Base-by-base conservation (phyloP, 1,284 basidiomycete species). In the Cryptococcus sp. region DNA sequence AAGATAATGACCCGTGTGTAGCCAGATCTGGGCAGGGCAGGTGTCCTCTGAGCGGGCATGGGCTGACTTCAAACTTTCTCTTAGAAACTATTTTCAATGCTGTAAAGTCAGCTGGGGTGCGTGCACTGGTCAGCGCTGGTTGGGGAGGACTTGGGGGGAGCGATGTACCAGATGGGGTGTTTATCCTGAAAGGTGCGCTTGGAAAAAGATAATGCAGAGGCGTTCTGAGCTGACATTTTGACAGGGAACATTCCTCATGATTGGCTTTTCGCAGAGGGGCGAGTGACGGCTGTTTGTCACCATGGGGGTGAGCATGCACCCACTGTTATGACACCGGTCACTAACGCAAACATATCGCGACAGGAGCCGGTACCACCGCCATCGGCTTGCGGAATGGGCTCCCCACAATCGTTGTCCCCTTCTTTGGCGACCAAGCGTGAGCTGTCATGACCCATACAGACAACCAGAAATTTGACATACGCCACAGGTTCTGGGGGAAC, bases 371-470 rank as follows among this genome's bases (percentile, higher is more conserved):
- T 0, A 87, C 85, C 0, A 83, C 84, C 3, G 83, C 85, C 0
- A 82, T 84, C 9, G 84, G 84, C 3, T 70, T 87, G n/a, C 76
- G 82, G 1, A 82, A 84, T 51, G 85, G 85, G 0, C 70, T 82
- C 11, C 85, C 85, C 0, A 87, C 85, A 0, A 81, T 86, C 8
- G 80, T 87, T 0, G 82, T 86, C 1, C 85, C 85, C 0, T 87
- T 85, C 76, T 87, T 87, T 68, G 86, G 85, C 0, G 86, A 88
- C 66, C 85, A 88, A 65, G 72, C 76, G 66, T 73, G 46, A 50
- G 72, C 62, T 3, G 72, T 66, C 2, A 9, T 39, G n/a, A n/a
- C n/a, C 9, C 5, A 38, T 59, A 45, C 6, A 4, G n/a, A 4
- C 6, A 37, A 11, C 7, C 9, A 4, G 13, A 36, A 4, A 33